Conservation (phyloP, 352 stramenopile genomes). For the Globisporangium heterothallicum region DNA sequence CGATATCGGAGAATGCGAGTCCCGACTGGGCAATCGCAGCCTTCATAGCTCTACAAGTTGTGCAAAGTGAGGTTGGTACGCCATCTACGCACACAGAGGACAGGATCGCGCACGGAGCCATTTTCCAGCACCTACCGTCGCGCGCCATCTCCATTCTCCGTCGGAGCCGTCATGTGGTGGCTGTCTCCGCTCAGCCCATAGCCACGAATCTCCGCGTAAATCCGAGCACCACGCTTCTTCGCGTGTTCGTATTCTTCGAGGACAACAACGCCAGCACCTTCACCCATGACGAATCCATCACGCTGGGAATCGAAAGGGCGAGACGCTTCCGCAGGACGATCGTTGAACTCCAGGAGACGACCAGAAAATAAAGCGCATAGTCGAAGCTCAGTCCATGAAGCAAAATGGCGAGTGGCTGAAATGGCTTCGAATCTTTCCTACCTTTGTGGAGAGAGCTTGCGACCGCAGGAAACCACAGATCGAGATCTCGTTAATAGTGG, state of each 20-base stretch:
- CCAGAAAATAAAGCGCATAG: not conserved
- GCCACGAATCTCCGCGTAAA: conserved; percentile 93
- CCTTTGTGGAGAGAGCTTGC: conserved; percentile 92
- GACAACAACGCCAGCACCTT: conserved; percentile 67
- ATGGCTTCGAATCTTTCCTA: conserved; percentile 9
- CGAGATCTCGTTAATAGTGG: conserved; percentile 90
- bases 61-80: no score
- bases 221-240: conserved; percentile 86
- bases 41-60: conserved; percentile 80
- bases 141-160: conserved; percentile 63
- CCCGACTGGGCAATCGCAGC: conserved; percentile 82
- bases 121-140: conserved; percentile 20
- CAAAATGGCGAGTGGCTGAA: not conserved
- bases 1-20: conserved; percentile 80
- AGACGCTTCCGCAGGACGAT: conserved; percentile 83
- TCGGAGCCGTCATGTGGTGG: conserved; percentile 88
- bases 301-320: conserved; percentile 94
- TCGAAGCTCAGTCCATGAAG: not conserved
- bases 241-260: conserved; percentile 90
- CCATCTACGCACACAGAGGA: conserved; percentile 30
- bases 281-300: conserved; percentile 97
- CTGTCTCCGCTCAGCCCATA: conserved; percentile 96
- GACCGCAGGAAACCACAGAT: conserved; percentile 94
- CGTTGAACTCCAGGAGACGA: no score
- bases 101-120: conserved; percentile 27